Conservation (phyloP, 192 early-diverging fungal species). For the Backusella sp. region DNA sequence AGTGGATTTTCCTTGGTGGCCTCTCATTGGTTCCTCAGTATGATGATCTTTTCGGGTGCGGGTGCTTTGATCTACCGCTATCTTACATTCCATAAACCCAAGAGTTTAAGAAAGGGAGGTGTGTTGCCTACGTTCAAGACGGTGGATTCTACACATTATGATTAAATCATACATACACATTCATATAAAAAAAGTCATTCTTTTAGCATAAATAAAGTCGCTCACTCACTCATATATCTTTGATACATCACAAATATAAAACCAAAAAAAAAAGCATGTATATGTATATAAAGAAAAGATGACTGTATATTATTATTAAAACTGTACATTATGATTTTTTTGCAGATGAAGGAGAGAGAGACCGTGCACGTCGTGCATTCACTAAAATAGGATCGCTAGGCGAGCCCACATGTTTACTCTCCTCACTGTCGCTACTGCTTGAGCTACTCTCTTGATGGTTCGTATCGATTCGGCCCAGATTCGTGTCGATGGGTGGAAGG, state of each 20-base stretch:
- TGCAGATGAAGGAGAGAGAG: conserved; percentile 1
- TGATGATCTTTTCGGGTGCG: background rate
- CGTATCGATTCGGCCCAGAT: conserved; percentile 2
- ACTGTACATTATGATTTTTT: conserved; percentile 10
- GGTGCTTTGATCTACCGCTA: background rate
- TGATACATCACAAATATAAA: background rate
- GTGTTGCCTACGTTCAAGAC: conserved; percentile 2
- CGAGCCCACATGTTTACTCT: background rate
- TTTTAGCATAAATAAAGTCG: too few relatives aligned
- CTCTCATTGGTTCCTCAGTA: background rate
- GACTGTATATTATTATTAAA: conserved; percentile 2
- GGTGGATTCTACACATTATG: conserved; percentile 3
- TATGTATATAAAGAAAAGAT: background rate
- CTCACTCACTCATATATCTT: background rate
- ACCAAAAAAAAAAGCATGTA: background rate
- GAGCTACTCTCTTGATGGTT: background rate
- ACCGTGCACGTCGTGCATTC: conserved; percentile 13
- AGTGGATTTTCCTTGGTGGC: background rate
- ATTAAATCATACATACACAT: background rate
- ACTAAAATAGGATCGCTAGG: conserved; percentile 11
- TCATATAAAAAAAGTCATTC: background rate
- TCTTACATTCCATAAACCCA: conserved; percentile 6
- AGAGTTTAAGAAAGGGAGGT: background rate
- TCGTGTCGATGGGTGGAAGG: conserved; percentile 30
- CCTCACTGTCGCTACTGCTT: background rate